Percentiles rank a stretch among this genome's conserved stretches.
Evolutionary conservation across 1,139 yeast genomes (phyloP).

Genomic region (Yamadazyma triangularis): DNA sequence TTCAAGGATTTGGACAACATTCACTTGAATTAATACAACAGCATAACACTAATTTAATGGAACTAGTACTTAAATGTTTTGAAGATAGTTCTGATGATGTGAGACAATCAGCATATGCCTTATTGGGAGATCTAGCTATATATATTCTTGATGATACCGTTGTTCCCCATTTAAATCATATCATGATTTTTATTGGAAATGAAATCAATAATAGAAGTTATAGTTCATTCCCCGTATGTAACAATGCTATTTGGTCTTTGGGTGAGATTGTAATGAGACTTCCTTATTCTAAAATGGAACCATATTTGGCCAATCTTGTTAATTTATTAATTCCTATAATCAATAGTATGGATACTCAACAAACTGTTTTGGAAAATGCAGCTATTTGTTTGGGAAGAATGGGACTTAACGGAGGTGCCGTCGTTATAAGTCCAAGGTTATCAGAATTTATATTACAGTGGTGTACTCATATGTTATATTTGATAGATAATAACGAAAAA

Average conservation of each 20-base stretch:
- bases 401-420: conserved; percentile 62
- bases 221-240: conserved; percentile 60
- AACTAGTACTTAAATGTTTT: conserved; percentile 63
- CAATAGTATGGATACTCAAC: conserved; percentile 50
- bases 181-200: conserved; percentile 62
- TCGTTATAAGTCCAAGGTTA: conserved; percentile 51
- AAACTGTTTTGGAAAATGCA: conserved; percentile 75
- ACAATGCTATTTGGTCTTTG: conserved; percentile 90
- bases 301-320: conserved; percentile 57
- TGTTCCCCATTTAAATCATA: conserved; percentile 51
- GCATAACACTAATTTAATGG: conserved; percentile 47
- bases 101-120: conserved; percentile 86
- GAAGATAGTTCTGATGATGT: conserved; percentile 81
- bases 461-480: conserved; percentile 60
- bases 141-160: conserved; percentile 51
- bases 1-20: conserved; percentile 77
- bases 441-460: conserved; percentile 57
- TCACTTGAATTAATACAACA: conserved; percentile 54
- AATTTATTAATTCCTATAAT: conserved; percentile 63
- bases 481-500: conserved; percentile 76
- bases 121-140: conserved; percentile 83
- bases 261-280: conserved; percentile 79
- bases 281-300: conserved; percentile 44
- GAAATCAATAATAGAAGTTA: conserved; percentile 55
- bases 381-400: conserved; percentile 93